Evolutionary conservation across 345 rosid species (phyloP), one percentile per base, ranked within the genome.

Genomic region (Eucalyptus grandis): DNA sequence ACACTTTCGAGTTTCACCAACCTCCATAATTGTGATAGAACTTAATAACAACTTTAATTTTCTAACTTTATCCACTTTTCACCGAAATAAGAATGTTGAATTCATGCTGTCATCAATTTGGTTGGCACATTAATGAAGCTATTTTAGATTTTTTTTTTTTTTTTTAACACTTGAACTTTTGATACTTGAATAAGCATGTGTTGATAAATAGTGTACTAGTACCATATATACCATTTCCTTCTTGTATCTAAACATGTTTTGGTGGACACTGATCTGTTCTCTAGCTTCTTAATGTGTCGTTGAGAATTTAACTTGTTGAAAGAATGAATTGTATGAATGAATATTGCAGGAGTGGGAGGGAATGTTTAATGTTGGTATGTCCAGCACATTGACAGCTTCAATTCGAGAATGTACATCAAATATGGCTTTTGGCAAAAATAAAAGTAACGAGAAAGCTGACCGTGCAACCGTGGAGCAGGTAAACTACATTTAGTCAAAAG

Each of bases 321-420:
- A 56, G 30, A 9, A 24, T 24, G 62, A 24, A 56, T 56, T 10
- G 30, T 56, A 56, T 22, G 62, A 22, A 56, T 56, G 46, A 58
- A 5, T 87, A 58, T 34, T 86, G 91, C 91, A 97, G 97, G 98
- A 95, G 86, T 98, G 99, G 99, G 99, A 98, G 90, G 99, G 98
- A 13, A 95, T 98, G 92, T 47, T 93, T 67, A 83, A 95, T 60
- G 94, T 95, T 89, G 96, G 97, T 43, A 98, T 56, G 60, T 56
- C 62, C 26, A 56, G 30, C 30, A 56, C 56, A 53, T 17, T 16
- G 56, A 53, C 56, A 53, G 0, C 24, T 53, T 53, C 56, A 53
- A 53, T 53, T 53, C 9, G 22, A 53, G 9, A 53, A 53, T 17
- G 4, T 53, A 2, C 22, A 17, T 16, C 22, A 19, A 53, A 16